Evolutionary conservation across 2,329 filamentous ascomycete species (phyloP).

Genomic region (Paraphoma sp.): DNA sequence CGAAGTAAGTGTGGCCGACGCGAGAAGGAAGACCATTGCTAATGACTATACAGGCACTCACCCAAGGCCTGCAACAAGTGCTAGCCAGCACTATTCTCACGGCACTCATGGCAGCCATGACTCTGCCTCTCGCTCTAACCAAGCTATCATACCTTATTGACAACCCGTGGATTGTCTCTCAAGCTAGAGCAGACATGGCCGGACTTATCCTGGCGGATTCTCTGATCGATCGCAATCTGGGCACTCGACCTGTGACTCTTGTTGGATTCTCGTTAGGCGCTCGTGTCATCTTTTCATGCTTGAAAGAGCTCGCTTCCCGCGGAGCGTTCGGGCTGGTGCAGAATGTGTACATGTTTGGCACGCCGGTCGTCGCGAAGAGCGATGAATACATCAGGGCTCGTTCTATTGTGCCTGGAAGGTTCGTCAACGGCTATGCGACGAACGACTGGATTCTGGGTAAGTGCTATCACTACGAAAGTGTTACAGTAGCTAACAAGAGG

Average conservation of each 20-base stretch:
- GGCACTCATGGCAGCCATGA: conserved; percentile 88
- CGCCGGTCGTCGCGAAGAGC: conserved; percentile 86
- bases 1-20: conserved; percentile 67
- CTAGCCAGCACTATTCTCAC: conserved; percentile 88
- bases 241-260: conserved; percentile 87
- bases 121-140: conserved; percentile 88
- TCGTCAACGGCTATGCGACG: conserved; percentile 90
- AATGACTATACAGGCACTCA: conserved; percentile 74
- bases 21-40: conserved; percentile 33
- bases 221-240: conserved; percentile 87
- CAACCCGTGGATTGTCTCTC: conserved; percentile 97
- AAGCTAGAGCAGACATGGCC: conserved; percentile 85
- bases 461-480: conserved; percentile 2
- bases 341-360: conserved; percentile 94
- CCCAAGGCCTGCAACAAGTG: conserved; percentile 94
- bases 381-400: conserved; percentile 85
- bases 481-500: conserved; percentile 9
- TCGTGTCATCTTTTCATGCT: conserved; percentile 88
- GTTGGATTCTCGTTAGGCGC: conserved; percentile 94
- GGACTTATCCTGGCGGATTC: conserved; percentile 95
- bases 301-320: conserved; percentile 83
- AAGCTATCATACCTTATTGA: conserved; percentile 97
- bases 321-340: conserved; percentile 88
- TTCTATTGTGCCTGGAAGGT: conserved; percentile 87
- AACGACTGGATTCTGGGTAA: conserved; percentile 94